These are phyloP conservation scores for Phytophthora colocasiae DNA, from an alignment of 352 stramenopile species.

Conservation along the genomic window DNA sequence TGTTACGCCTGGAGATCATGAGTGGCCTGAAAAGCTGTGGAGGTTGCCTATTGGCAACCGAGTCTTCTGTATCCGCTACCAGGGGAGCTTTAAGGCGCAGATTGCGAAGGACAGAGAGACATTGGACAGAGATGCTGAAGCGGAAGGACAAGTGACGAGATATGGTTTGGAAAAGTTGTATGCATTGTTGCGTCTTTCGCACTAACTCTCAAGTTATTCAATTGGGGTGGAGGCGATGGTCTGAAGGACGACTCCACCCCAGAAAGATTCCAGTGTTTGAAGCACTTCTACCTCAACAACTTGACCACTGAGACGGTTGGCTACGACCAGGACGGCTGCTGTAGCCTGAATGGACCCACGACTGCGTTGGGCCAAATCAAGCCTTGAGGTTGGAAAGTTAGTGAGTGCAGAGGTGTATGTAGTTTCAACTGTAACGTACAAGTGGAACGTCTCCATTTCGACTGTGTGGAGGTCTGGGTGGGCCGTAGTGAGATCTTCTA, in stretches of 20 bases:
- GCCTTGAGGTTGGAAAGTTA: constrained; percentile 16
- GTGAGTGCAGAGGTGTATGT: background rate
- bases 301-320: constrained; percentile 52
- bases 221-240: constrained; percentile 28
- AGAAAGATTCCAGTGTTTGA: constrained; percentile 41
- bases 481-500: constrained; percentile 38
- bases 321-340: constrained; percentile 48
- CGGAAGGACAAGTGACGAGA: too few species aligned
- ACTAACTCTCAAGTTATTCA: too few species aligned
- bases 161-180: too few species aligned
- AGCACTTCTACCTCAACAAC: constrained; percentile 44
- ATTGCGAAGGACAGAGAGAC: constrained; percentile 23
- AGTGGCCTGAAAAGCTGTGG: constrained; percentile 34
- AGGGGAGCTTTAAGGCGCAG: constrained; percentile 32
- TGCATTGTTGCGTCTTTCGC: too few species aligned
- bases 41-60: constrained; percentile 30
- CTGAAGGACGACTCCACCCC: constrained; percentile 47
- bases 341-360: constrained; percentile 46
- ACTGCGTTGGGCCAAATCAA: constrained; percentile 58
- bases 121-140: constrained; percentile 28
- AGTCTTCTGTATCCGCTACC: constrained; percentile 37
- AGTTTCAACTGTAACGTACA: constrained; percentile 34
- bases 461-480: constrained; percentile 50
- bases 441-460: constrained; percentile 82
- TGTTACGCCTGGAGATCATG: too few species aligned